Base-by-base conservation (phyloP, 2,329 filamentous ascomycete genomes). In the Thermothelomyces thermophilus region DNA sequence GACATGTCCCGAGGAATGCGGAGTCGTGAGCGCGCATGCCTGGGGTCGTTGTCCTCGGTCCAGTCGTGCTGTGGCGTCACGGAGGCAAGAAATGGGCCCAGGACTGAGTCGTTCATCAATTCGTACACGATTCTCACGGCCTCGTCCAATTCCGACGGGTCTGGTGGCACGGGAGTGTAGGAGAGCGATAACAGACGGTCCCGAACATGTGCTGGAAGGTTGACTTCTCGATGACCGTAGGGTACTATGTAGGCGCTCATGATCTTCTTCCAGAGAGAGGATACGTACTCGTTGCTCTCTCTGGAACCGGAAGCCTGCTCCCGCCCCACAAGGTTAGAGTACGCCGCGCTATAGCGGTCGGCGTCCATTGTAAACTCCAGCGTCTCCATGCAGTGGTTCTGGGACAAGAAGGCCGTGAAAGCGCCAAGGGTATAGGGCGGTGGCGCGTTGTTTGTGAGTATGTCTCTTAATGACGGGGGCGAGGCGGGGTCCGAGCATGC, bases 321-420 rank as follows among this genome's bases (percentile, higher is more conserved):
- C 39, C 62, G 24, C 24, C 9, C 58, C 16, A 68, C 62, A 33
- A 73, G 65, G 51, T 77, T 70, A 20, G 67, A 62, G 58, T 79
- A 72, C 48, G 80, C 79, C 51, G 80, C 70, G 46, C 82, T 79
- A 65, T 97, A 98, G 53, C 89, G 80, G 51, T 90, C 86, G 19
- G 91, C 87, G 66, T 96, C 93, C 76, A 96, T 85, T 35, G 90
- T 95, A 67, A 98, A 98, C 65, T 97, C 93, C 34, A 98, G 75
- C 1, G 90, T 96, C 68, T 98, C 93, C 57, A 97, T 74, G 65
- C 93, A 98, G 69, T 97, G 91, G 63, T 97, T 97, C 64, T 95
- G 90, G 1, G 91, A 96, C 3, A 97, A 77, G 63, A 95, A 97
- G 49, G 90, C 90, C 82, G 93, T 97, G 68, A 97, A 97, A 28